A percentile compares a stretch with the other conserved stretches of the same genome.
Evolutionary conservation across 495 filamentous ascomycete genomes (phyloP).

Genomic region (Daldinia loculata): DNA sequence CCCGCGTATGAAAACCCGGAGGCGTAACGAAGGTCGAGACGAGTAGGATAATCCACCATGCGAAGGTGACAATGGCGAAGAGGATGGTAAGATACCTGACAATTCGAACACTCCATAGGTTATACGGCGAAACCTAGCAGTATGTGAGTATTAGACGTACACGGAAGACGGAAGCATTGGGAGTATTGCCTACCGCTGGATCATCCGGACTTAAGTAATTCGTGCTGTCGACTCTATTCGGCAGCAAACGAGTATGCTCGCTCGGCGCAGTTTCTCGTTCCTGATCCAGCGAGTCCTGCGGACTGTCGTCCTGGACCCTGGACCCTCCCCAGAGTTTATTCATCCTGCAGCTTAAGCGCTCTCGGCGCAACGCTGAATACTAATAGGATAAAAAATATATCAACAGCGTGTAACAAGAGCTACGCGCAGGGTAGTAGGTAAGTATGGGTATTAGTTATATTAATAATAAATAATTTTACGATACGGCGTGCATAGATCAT

Average conservation of each 20-base stretch:
- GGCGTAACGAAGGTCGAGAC: slow-evolving; percentile 88
- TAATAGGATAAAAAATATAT: not conserved
- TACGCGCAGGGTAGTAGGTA: too few relatives aligned
- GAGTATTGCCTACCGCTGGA: slow-evolving; percentile 72
- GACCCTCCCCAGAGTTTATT: slow-evolving; percentile 46
- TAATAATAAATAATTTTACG: not conserved
- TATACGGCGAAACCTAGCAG: slow-evolving; percentile 87
- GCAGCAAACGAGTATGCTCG: slow-evolving; percentile 79
- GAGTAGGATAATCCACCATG: slow-evolving; percentile 91
- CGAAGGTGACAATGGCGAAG: slow-evolving; percentile 75
- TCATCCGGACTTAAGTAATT: slow-evolving; percentile 90
- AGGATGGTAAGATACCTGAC: slow-evolving; percentile 76
- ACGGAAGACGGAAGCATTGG: not conserved
- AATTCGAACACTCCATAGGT: slow-evolving; percentile 86
- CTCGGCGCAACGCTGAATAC: not conserved
- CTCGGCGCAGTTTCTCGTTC: slow-evolving; percentile 53
- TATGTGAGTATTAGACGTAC: not conserved
- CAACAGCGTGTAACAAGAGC: not conserved
- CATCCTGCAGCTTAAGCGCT: slow-evolving; percentile 51
- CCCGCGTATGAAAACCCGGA: slow-evolving; percentile 82
- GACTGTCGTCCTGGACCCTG: slow-evolving; percentile 45
- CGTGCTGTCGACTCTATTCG: slow-evolving; percentile 62
- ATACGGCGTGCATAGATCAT: not conserved
- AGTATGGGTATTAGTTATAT: too few relatives aligned
- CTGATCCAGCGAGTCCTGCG: slow-evolving; percentile 28